phyloP scores from a whole-genome alignment of 441 rosid species.

The Pelargonium myrrhifolium region DNA sequence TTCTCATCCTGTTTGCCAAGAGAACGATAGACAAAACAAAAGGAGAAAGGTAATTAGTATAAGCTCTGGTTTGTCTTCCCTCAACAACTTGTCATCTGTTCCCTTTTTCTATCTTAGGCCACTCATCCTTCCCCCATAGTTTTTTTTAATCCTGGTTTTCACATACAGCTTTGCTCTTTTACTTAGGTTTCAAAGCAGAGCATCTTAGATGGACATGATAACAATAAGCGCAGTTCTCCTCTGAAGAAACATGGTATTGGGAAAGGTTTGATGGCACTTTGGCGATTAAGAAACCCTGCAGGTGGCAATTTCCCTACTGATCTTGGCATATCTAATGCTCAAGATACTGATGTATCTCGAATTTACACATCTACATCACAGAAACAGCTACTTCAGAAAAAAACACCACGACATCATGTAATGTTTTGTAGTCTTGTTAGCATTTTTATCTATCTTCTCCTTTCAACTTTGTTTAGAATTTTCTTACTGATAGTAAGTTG shows the following conservation, averaged over 20 bases:
- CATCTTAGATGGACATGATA: constrained; percentile 19
- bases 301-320: constrained; percentile 49
- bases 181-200: constrained; percentile 29
- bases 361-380: constrained; percentile 20
- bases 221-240: constrained; percentile 24
- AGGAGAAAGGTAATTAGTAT: constrained; percentile 59
- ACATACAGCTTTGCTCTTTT: constrained; percentile 14
- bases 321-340: constrained; percentile 29
- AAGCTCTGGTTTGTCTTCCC: background rate
- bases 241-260: constrained; percentile 78
- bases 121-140: background rate
- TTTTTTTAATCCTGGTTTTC: constrained; percentile 11
- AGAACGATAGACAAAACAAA: constrained; percentile 34
- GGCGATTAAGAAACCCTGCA: constrained; percentile 65
- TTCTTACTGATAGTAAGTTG: constrained; percentile 18
- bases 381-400: constrained; percentile 32
- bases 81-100: constrained; percentile 6
- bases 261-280: constrained; percentile 86
- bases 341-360: constrained; percentile 22
- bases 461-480: background rate
- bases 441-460: background rate
- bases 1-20: constrained; percentile 28
- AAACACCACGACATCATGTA: constrained; percentile 36
- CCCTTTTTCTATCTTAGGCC: constrained; percentile 4
- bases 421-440: constrained; percentile 14